Base-by-base conservation (phyloP, 257 asterid species). In the Capsicum baccatum region DNA sequence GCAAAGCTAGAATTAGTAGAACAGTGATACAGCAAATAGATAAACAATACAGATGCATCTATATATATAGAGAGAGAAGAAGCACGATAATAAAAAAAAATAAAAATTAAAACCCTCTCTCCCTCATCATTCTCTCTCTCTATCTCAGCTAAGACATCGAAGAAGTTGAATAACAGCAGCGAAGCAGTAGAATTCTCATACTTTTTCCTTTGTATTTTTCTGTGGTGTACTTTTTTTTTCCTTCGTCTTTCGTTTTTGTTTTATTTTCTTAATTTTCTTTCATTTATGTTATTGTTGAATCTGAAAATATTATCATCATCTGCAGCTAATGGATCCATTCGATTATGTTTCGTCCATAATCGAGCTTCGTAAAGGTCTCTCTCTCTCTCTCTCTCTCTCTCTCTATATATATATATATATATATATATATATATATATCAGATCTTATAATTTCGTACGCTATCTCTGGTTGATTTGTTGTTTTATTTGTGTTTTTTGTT, bases 281-380 rank as follows among this genome's bases (percentile, higher is more conserved):
- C 11, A 8, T 56, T 12, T 11, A 3, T 57, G 11, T 80, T 70
- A 80, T 74, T n/a, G 78, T 91, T 87, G 82, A 86, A 89, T 86
- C 85, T 87, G 35, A 66, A 86, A 85, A 57, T 57, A 86, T 87
- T 79, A 84, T 78, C 82, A 55, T 78, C 63, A 37, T 78, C 82
- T 54, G 64, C 82, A 78, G 91, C 74, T 57, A 59, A 92, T 92
- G 95, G 97, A 90, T 88, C 88, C 80, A 59, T 85, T 84, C 85
- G 91, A 87, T 85, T 85, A 88, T 91, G 86, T 87, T 58, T 87
- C 88, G 83, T 90, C 92, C 86, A 83, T 82, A 52, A 69, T 82
- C 52, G 89, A 90, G 88, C 95, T 91, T 55, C 92, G 91, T 37
- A 86, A 91, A 92, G 98, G 98, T 95, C 12, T 52, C 21, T 83